Percentiles rank a stretch among this genome's conserved stretches.
phyloP scores from a whole-genome alignment of 768 basidiomycete species.

The Mycena floridula region DNA sequence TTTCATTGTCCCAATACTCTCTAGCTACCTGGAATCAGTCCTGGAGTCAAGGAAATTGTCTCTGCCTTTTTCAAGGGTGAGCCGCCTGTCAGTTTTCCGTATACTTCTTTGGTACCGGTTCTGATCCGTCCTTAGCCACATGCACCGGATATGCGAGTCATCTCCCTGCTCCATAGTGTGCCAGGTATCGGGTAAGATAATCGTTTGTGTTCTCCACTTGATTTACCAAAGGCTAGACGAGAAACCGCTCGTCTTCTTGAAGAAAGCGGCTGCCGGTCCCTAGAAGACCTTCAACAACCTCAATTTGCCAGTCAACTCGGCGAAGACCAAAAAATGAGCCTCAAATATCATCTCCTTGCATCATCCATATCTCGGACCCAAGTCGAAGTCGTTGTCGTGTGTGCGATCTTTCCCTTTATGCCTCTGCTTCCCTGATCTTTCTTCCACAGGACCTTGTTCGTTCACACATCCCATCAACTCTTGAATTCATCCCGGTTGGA shows the following conservation, averaged over 20 bases:
- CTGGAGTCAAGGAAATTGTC: constrained; percentile 30
- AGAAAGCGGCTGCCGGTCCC: neutral
- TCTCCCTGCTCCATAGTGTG: too few species aligned
- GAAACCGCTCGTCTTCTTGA: neutral
- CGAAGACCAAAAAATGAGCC: neutral
- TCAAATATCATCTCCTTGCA: neutral
- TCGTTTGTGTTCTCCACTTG: neutral
- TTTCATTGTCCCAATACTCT: too few species aligned
- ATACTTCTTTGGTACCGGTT: neutral
- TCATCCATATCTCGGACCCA: too few species aligned
- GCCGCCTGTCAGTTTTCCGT: constrained; percentile 16
- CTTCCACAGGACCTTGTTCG: neutral
- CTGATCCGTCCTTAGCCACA: neutral
- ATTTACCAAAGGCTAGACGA: neutral
- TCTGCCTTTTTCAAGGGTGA: constrained; percentile 28
- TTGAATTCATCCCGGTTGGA: neutral
- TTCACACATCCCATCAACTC: neutral
- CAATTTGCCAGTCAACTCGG: neutral
- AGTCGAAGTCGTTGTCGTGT: too few species aligned
- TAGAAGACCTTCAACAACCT: neutral
- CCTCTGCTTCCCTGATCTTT: neutral
- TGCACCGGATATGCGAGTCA: neutral
- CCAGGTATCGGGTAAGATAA: too few species aligned
- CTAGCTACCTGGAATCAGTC: too few species aligned
- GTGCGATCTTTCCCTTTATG: too few species aligned